Conservation (phyloP, 495 filamentous ascomycete species). For the Trichoderma asperelloides region DNA sequence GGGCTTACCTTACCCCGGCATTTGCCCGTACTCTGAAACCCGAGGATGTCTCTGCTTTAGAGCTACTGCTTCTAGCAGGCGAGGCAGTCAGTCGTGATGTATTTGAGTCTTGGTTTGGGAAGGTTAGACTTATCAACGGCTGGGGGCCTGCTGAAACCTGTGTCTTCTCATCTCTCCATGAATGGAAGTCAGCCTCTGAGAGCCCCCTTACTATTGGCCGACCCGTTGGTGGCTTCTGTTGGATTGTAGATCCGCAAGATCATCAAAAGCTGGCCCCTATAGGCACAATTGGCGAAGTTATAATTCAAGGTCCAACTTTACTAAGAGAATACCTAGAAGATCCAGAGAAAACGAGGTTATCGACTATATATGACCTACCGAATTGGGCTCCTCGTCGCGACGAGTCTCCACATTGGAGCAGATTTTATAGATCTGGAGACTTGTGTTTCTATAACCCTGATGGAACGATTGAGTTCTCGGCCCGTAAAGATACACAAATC, state of each 20-base stretch:
- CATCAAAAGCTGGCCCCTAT: conserved; percentile 33
- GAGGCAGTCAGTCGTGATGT: conserved; percentile 13
- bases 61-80: conserved; percentile 30
- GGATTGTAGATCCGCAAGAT: conserved; percentile 39
- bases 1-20: conserved; percentile 42
- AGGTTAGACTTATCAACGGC: conserved; percentile 6
- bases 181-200: conserved; percentile 14
- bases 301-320: conserved; percentile 35
- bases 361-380: conserved; percentile 5
- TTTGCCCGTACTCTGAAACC: conserved; percentile 35
- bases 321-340: conserved; percentile 29
- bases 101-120: not conserved
- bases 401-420: conserved; percentile 22
- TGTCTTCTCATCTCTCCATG: conserved; percentile 16
- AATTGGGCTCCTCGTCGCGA: conserved; percentile 9
- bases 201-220: conserved; percentile 26
- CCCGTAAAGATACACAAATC: conserved; percentile 27
- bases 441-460: conserved; percentile 35
- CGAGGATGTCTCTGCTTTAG: conserved; percentile 26
- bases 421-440: conserved; percentile 37
- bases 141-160: conserved; percentile 21
- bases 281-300: conserved; percentile 38
- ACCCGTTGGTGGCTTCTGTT: conserved; percentile 40
- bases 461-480: conserved; percentile 12
- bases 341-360: conserved; percentile 11